Conservation (phyloP, 2,329 filamentous ascomycete species). For the Colletotrichum truncatum region DNA sequence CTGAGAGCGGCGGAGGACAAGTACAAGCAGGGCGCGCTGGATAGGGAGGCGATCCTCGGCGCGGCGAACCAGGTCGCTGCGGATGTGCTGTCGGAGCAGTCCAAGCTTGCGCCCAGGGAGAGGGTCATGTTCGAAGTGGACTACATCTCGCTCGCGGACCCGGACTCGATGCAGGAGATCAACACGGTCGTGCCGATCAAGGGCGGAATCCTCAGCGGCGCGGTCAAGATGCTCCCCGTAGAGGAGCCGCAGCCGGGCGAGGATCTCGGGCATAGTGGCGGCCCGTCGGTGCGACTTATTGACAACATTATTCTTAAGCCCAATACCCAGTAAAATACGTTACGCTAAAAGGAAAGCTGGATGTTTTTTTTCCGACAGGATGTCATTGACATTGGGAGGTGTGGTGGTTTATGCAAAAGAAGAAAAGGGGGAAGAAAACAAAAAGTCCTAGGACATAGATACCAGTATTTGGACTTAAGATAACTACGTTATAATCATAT, state of each 20-base stretch:
- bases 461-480: not conserved
- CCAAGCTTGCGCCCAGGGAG: slow-evolving; percentile 63
- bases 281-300: slow-evolving; percentile 85
- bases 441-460: no score
- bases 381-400: no score
- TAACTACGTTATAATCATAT: slow-evolving; percentile 13
- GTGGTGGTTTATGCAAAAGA: no score
- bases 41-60: slow-evolving; percentile 74
- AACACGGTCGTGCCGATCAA: slow-evolving; percentile 72
- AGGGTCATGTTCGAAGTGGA: slow-evolving; percentile 84
- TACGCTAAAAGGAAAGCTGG: not conserved
- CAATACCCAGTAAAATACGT: slow-evolving; percentile 22
- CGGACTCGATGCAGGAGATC: slow-evolving; percentile 83
- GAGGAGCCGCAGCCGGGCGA: slow-evolving; percentile 77
- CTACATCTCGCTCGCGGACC: slow-evolving; percentile 91
- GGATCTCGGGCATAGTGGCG: slow-evolving; percentile 76
- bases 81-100: slow-evolving; percentile 67
- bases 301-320: slow-evolving; percentile 85
- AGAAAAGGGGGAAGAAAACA: no score
- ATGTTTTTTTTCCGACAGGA: no score
- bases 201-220: slow-evolving; percentile 89
- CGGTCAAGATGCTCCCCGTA: slow-evolving; percentile 87
- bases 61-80: slow-evolving; percentile 72
- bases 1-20: slow-evolving; percentile 75
- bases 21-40: slow-evolving; percentile 62